Evolutionary conservation across 805 yeast genomes (phyloP).

Genomic region (Schwanniomyces vanrijiae): DNA sequence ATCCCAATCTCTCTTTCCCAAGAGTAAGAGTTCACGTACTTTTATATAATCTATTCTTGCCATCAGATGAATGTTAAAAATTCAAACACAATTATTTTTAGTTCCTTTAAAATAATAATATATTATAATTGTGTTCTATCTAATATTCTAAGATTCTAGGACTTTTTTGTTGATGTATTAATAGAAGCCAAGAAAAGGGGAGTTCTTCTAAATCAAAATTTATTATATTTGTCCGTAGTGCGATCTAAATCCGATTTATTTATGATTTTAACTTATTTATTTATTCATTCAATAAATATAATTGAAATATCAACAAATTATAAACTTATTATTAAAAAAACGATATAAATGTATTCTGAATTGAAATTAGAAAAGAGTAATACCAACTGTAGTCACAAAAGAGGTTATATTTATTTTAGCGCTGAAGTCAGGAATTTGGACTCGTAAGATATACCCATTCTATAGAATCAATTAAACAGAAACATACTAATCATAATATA

Average conservation of each 20-base stretch:
- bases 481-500: background rate
- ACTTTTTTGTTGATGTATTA: background rate
- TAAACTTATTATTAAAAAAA: background rate
- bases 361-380: background rate
- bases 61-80: background rate
- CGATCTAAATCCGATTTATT: background rate
- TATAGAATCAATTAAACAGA: background rate
- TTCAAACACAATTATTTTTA: background rate
- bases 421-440: background rate
- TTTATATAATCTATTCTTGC: slow-evolving; percentile 1
- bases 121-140: background rate
- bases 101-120: background rate
- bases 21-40: background rate
- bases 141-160: background rate
- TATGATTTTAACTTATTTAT: too few species aligned
- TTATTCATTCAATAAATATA: too few species aligned
- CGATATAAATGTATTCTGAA: background rate
- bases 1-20: slow-evolving; percentile 14
- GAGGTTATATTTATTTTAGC: background rate
- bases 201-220: background rate
- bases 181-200: background rate
- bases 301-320: too few species aligned
- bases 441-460: slow-evolving; percentile 2
- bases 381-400: background rate
- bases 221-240: background rate